Conservation (phyloP, 164 flowering plant genomes). For the Echeveria elegans region DNA sequence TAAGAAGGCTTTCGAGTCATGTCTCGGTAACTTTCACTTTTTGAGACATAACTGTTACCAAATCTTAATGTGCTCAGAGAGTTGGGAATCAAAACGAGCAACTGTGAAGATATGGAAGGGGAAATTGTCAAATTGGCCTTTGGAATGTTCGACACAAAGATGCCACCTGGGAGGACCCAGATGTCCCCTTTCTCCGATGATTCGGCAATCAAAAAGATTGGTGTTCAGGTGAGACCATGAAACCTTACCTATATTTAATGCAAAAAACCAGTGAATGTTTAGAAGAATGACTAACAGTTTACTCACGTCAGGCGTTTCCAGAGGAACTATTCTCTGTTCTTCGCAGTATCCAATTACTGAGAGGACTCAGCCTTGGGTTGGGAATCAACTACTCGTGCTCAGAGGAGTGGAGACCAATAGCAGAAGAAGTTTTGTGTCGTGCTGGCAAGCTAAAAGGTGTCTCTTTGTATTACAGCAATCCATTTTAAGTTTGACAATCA, state of each 20-base stretch:
- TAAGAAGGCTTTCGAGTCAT: neutral
- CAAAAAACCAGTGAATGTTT: neutral
- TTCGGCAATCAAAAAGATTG: conserved; percentile 67
- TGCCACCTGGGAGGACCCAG: conserved; percentile 73
- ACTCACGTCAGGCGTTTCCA: conserved; percentile 51
- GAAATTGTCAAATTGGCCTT: conserved; percentile 73
- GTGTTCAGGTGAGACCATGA: conserved; percentile 43
- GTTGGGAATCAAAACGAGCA: conserved; percentile 66
- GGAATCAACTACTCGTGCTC: conserved; percentile 87
- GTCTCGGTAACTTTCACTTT: neutral
- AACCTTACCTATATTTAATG: neutral
- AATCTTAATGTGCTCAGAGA: conserved; percentile 34
- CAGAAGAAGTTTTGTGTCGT: conserved; percentile 64
- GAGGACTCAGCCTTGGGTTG: conserved; percentile 92
- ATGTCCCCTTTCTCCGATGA: conserved; percentile 86
- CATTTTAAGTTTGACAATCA: too few species aligned
- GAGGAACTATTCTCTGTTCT: conserved; percentile 92
- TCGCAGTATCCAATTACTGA: conserved; percentile 72
- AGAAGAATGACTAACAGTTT: neutral
- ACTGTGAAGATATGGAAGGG: conserved; percentile 45
- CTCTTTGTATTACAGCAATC: neutral
- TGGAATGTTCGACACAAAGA: conserved; percentile 84
- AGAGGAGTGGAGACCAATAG: conserved; percentile 89
- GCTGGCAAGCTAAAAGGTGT: conserved; percentile 69
- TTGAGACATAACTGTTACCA: neutral